Evolutionary conservation across 495 filamentous ascomycete species (phyloP), one percentile per base, ranked within the genome.

Genomic region (Sporormia fimetaria): DNA sequence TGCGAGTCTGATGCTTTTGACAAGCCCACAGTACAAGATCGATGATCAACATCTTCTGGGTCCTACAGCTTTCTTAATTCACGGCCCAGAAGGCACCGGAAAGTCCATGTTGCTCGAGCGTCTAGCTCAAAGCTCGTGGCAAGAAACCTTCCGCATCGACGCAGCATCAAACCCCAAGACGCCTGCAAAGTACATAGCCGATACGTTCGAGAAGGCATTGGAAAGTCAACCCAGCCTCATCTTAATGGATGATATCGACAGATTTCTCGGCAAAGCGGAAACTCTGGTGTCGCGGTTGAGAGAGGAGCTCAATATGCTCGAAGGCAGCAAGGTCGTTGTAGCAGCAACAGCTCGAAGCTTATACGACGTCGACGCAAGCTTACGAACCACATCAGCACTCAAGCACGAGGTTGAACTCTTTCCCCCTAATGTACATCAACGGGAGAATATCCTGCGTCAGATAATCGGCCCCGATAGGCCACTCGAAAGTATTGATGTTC

Each of bases 81-180:
- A 90, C 63, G 85, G 90, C 30, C 74, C 81, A 35, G 75, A 82
- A 50, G 80, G 90, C 43, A 90, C 81, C 0, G 87, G 87, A 2
- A 94, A 92, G 58, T 78, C 74, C 11, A 63, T 78, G 42, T 63
- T 93, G 10, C 60, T 94, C 2, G 55, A 75, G 20, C 70, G 72
- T 36, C 70, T 92, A n/a, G 68, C 71, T 14, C 60, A 62, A n/a
- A 71, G 74, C 6, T 70, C 74, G 39, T 92, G 81, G 80, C 74
- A 71, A 14, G 74, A 70, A 41, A 70, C 82, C 4, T 69, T 79
- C 35, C 66, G 62, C 18, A 67, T 92, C 24, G 66, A 70, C 26
- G 67, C 63, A 21, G 69, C 58, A 6, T 55, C 57, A 26, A 67
- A 63, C 50, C 47, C 52, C 3, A 61, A 57, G 15, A 18, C 8